A percentile compares a stretch with the other conserved stretches of the same genome.
Conservation (phyloP, 2,329 filamentous ascomycete genomes). For the Colletotrichum sojae region DNA sequence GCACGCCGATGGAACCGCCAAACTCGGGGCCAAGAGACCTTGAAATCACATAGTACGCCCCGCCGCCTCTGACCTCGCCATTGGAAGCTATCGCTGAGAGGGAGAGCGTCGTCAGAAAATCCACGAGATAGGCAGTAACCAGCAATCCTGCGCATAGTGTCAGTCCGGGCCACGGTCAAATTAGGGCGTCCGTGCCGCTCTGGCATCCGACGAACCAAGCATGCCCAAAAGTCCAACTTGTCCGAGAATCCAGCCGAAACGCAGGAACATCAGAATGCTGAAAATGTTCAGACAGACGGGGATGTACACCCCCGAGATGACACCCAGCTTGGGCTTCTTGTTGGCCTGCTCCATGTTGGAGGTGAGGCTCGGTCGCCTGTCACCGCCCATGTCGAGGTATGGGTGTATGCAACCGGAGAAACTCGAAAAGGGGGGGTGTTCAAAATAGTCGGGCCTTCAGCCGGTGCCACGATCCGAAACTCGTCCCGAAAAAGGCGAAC, state of each 20-base stretch:
- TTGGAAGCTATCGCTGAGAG: conserved; percentile 92
- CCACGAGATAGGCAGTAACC: conserved; percentile 81
- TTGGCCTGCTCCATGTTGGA: conserved; percentile 51
- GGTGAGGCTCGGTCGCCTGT: conserved; percentile 38
- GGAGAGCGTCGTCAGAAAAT: conserved; percentile 87
- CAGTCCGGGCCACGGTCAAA: conserved; percentile 30
- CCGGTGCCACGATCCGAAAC: not conserved
- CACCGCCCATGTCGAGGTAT: conserved; percentile 34
- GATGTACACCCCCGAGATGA: conserved; percentile 85
- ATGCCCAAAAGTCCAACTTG: conserved; percentile 86
- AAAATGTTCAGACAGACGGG: conserved; percentile 91
- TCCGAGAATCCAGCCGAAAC: conserved; percentile 88
- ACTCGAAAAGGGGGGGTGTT: not conserved
- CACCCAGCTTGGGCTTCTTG: conserved; percentile 76
- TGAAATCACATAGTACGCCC: conserved; percentile 91
- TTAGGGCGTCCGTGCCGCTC: conserved; percentile 15
- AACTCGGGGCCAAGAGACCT: conserved; percentile 89
- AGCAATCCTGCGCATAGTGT: conserved; percentile 72
- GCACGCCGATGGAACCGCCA: conserved; percentile 87
- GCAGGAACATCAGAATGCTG: conserved; percentile 92
- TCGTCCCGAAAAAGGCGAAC: conserved; percentile 15
- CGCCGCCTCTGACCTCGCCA: conserved; percentile 88
- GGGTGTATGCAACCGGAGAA: not conserved
- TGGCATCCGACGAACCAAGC: conserved; percentile 69
- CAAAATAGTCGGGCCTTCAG: not conserved